These are phyloP conservation scores for Colletotrichum sp. DNA, from an alignment of 2,329 filamentous ascomycete species.

Conservation along the genomic window DNA sequence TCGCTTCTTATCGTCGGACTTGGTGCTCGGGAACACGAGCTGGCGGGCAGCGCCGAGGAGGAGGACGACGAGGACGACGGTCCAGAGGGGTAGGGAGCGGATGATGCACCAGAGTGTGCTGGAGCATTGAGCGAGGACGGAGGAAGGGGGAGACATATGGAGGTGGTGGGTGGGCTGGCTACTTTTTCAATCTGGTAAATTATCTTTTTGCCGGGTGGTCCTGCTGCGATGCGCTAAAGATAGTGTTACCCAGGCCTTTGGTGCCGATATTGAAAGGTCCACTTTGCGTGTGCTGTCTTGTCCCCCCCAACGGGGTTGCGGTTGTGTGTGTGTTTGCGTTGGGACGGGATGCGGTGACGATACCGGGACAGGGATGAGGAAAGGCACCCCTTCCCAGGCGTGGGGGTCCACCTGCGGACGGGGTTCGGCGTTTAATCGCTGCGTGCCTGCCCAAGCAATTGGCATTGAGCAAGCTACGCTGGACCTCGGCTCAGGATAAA, in stretches of 20 bases:
- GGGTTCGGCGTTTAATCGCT: not conserved
- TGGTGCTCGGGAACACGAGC: slow-evolving; percentile 22
- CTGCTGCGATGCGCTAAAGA: not conserved
- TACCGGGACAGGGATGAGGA: not conserved
- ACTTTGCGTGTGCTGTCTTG: not conserved
- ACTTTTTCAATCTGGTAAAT: not conserved
- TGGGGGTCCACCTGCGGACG: not conserved
- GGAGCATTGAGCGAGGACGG: slow-evolving; percentile 45
- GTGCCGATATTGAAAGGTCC: not conserved
- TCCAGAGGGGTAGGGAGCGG: slow-evolving; percentile 46
- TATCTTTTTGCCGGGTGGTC: not conserved
- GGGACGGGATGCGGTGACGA: not conserved
- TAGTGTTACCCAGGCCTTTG: not conserved
- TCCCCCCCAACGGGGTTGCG: not conserved
- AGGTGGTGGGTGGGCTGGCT: not conserved
- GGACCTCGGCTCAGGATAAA: slow-evolving; percentile 13
- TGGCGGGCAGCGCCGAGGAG: slow-evolving; percentile 37
- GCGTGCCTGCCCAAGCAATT: not conserved
- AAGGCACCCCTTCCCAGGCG: not conserved
- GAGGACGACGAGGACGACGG: slow-evolving; percentile 40
- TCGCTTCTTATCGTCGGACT: slow-evolving; percentile 12
- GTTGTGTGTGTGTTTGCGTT: not conserved
- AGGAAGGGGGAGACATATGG: slow-evolving; percentile 10
- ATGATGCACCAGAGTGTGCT: slow-evolving; percentile 45
- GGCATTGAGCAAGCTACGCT: not conserved